phyloP scores from a whole-genome alignment of 768 basidiomycete genomes.

The Russula sp. region DNA sequence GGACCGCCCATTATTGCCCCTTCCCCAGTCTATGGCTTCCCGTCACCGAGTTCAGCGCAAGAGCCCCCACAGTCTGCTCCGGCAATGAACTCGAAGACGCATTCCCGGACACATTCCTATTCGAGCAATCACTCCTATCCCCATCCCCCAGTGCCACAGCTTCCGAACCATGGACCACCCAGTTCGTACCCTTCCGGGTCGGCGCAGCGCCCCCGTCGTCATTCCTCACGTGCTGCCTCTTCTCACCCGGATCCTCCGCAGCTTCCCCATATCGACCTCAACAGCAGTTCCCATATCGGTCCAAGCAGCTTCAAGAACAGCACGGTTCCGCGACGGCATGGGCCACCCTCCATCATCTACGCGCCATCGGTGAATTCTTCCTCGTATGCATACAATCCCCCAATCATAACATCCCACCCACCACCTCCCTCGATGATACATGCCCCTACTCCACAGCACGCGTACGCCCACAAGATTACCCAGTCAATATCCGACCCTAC shows the following conservation, averaged over 20 bases:
- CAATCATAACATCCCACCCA: conserved; percentile 12
- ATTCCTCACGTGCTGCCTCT: conserved; percentile 8
- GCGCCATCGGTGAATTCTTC: conserved; percentile 17
- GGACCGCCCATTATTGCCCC: not conserved
- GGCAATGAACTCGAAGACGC: not conserved
- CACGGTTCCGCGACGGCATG: conserved; percentile 4
- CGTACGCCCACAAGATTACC: conserved; percentile 7
- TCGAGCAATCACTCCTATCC: conserved; percentile 12
- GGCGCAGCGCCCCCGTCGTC: conserved; percentile 12
- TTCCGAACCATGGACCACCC: not conserved
- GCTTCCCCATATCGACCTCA: not conserved
- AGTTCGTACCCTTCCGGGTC: conserved; percentile 8
- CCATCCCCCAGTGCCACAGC: not conserved
- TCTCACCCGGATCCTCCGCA: conserved; percentile 6
- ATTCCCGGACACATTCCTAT: conserved; percentile 12
- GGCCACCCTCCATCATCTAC: conserved; percentile 17
- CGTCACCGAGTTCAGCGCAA: not conserved
- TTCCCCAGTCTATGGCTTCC: conserved; percentile 15
- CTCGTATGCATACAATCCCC: conserved; percentile 18
- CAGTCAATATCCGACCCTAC: conserved; percentile 22
- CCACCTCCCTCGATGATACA: not conserved
- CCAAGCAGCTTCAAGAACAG: too few species aligned
- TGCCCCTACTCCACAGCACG: not conserved
- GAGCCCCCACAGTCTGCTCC: conserved; percentile 10
- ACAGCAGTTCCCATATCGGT: not conserved